Base-by-base conservation (phyloP, 2,329 filamentous ascomycete genomes). In the Teratosphaeria zuluensis region DNA sequence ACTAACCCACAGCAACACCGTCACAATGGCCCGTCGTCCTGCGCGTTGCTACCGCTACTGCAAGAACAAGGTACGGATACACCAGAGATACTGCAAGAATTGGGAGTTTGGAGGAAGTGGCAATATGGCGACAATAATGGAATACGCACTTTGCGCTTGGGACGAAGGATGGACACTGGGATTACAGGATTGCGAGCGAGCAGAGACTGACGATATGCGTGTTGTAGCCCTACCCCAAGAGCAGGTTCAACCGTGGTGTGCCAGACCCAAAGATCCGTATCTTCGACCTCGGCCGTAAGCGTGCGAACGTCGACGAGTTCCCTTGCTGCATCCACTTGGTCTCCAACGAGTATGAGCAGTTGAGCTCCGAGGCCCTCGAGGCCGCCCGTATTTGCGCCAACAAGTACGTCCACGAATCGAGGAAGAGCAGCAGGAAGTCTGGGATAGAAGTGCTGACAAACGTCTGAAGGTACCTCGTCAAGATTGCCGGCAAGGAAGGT, bases 301-400 rank as follows among this genome's bases (percentile, higher is more conserved):
- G 89, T 80, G 94, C 94, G 74, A 91, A 87, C 80, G 94, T 97
- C 80, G 94, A 99, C 80, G 94, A 99, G 80, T 99, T 99, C 88
- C 94, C 94, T 76, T 89, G 92, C 75, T 96, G 94, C 85, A 88
- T 97, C 75, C 94, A 99, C 87, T 84, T 99, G 77, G 92, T 97
- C 76, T 97, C 92, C 84, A 97, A 99, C 87, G 94, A 99, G 84
- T 96, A 96, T 84, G 94, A 99, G 84, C 94, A 99, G 87, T 84
- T 99, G 84, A 95, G 90, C 78, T 97, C 94, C 73, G 94, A 99
- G 84, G 94, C 94, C 77, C 91, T 99, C 74, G 94, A 99, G 83
- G 94, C 94, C 78, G 94, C 94, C 80, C 94, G 94, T 87, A 99
- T 99, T 78, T 97, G 92, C 85, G 92, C 92, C 88, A 99, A 99